Conservation (phyloP, 176 grass and related monocot genomes). For the Oryza punctata region DNA sequence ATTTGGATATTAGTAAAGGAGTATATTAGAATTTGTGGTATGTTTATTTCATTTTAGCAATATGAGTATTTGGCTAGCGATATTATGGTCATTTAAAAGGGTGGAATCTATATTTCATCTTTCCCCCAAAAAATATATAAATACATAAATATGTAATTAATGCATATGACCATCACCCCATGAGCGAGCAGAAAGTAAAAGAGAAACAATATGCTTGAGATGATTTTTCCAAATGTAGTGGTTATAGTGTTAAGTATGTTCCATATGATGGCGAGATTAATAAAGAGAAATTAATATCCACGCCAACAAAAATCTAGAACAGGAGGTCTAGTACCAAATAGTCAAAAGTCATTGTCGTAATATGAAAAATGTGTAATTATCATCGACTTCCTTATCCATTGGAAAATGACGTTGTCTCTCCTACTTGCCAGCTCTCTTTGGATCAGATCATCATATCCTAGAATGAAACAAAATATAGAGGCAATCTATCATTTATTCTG, state of each 20-base stretch:
- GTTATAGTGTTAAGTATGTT: not conserved
- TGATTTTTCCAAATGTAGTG: not conserved
- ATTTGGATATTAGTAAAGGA: too few relatives aligned
- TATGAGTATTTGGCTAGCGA: too few relatives aligned
- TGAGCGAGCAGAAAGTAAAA: too few relatives aligned
- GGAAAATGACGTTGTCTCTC: not conserved
- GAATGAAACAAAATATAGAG: not conserved
- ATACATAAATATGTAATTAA: too few relatives aligned
- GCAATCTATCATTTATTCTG: not conserved
- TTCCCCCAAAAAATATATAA: too few relatives aligned
- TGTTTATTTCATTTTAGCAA: not conserved
- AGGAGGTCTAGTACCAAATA: conserved; percentile 10
- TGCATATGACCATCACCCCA: too few relatives aligned
- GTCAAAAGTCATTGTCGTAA: conserved; percentile 20
- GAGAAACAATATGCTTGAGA: not conserved
- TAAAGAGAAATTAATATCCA: not conserved
- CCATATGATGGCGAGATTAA: not conserved
- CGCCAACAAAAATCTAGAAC: not conserved
- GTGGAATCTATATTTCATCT: not conserved
- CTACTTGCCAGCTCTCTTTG: not conserved
- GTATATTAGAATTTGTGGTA: not conserved
- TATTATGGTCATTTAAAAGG: not conserved
- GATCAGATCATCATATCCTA: not conserved
- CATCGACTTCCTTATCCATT: conserved; percentile 6
- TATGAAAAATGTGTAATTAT: not conserved